Evolutionary conservation across 768 basidiomycete species (phyloP).

Genomic region (Chalciporus pseudorubinellus): DNA sequence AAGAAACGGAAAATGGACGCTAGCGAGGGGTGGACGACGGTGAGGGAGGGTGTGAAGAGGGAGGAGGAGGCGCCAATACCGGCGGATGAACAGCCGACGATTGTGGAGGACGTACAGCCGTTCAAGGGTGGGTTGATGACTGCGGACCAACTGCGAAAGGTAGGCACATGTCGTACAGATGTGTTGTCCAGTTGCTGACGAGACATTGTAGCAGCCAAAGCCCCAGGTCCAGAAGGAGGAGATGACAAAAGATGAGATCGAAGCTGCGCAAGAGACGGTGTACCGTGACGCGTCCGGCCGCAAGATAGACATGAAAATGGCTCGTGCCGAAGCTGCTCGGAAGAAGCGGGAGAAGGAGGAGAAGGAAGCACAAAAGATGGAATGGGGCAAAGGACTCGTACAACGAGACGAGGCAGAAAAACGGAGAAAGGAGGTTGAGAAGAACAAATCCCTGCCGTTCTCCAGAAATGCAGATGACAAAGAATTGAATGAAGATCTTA

Average conservation of each 20-base stretch:
- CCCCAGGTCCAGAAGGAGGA: conserved; percentile 33
- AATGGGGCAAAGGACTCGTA: conserved; percentile 96
- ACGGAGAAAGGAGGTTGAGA: conserved; percentile 61
- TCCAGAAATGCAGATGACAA: conserved; percentile 80
- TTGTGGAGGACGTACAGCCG: conserved; percentile 45
- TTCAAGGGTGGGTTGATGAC: conserved; percentile 79
- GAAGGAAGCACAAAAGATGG: conserved; percentile 88
- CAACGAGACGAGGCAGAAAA: conserved; percentile 81
- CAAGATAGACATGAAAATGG: conserved; percentile 85
- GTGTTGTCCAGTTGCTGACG: not conserved
- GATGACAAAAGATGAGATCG: conserved; percentile 47
- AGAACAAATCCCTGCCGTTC: conserved; percentile 61
- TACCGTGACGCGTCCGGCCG: conserved; percentile 89
- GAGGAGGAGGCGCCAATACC: conserved; percentile 52
- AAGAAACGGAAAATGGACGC: conserved; percentile 45
- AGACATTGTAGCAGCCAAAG: conserved; percentile 36
- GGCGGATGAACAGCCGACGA: conserved; percentile 66
- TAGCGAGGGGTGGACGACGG: conserved; percentile 65
- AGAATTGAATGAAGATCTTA: conserved; percentile 82
- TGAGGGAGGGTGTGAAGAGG: conserved; percentile 50
- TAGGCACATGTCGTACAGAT: conserved; percentile 9
- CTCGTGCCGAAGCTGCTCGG: conserved; percentile 79
- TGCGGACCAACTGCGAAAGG: conserved; percentile 70
- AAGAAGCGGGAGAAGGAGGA: conserved; percentile 81
- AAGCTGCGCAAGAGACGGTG: conserved; percentile 81